phyloP scores from a whole-genome alignment of 176 grass and related monocot genomes.

The Oryza australiensis region DNA sequence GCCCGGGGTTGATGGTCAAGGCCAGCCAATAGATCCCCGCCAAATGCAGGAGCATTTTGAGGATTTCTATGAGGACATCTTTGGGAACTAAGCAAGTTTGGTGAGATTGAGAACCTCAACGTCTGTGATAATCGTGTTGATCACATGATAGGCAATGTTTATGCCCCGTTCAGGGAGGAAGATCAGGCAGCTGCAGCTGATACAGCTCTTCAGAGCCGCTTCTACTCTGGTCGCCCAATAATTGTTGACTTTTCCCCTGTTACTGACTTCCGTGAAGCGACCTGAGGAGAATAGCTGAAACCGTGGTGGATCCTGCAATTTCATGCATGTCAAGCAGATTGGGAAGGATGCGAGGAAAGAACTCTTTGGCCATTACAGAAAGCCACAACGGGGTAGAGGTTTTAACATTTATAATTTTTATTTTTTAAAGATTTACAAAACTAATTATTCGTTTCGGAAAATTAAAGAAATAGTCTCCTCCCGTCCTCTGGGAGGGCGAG shows the following conservation, averaged over 20 bases:
- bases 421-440: too few relatives aligned
- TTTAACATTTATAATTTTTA: too few relatives aligned
- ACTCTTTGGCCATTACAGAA: slow-evolving; percentile 42
- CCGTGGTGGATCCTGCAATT: slow-evolving; percentile 49
- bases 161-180: slow-evolving; percentile 53
- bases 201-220: slow-evolving; percentile 43
- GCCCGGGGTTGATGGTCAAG: slow-evolving; percentile 53
- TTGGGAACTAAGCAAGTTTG: slow-evolving; percentile 57
- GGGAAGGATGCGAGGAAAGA: slow-evolving; percentile 46
- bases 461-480: too few relatives aligned
- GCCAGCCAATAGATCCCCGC: slow-evolving; percentile 41
- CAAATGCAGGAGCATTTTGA: slow-evolving; percentile 58
- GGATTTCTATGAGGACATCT: slow-evolving; percentile 54
- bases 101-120: slow-evolving; percentile 53
- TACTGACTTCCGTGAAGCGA: slow-evolving; percentile 55
- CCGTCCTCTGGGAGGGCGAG: too few relatives aligned
- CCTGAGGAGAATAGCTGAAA: slow-evolving; percentile 55
- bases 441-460: too few relatives aligned
- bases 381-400: slow-evolving; percentile 31
- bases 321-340: slow-evolving; percentile 54
- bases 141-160: slow-evolving; percentile 59
- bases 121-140: slow-evolving; percentile 47
- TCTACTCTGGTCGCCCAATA: slow-evolving; percentile 47
- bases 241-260: slow-evolving; percentile 54
- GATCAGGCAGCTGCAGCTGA: slow-evolving; percentile 56